phyloP scores from a whole-genome alignment of 371 early-diverging fungal genomes.

The Mucor indicus region DNA sequence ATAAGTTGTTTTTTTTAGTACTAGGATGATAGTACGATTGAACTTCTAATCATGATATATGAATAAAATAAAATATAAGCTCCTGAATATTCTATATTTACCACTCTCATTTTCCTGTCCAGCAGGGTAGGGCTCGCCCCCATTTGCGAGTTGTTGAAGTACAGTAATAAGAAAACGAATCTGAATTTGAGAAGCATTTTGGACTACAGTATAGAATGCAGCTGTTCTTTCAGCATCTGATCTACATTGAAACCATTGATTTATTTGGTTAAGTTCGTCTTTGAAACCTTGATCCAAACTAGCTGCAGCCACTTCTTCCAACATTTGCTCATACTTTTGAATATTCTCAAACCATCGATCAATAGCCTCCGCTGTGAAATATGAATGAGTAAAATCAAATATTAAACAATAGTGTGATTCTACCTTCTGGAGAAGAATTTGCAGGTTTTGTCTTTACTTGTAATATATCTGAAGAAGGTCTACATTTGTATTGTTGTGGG shows the following conservation, averaged over 20 bases:
- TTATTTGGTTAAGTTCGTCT: constrained; percentile 91
- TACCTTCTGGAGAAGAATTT: constrained; percentile 39
- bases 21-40: no score
- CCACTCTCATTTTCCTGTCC: constrained; percentile 53
- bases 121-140: constrained; percentile 66
- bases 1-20: no score
- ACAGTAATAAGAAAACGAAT: constrained; percentile 92
- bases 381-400: no score
- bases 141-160: constrained; percentile 82
- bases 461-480: constrained; percentile 32
- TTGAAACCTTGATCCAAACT: constrained; percentile 90
- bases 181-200: constrained; percentile 90
- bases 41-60: no score
- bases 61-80: no score
- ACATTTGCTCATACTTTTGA: constrained; percentile 85
- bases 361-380: constrained; percentile 67
- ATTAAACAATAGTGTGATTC: no score
- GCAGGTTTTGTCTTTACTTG: constrained; percentile 24
- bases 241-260: constrained; percentile 92
- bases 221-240: constrained; percentile 92
- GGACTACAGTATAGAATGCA: constrained; percentile 86
- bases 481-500: constrained; percentile 4
- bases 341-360: constrained; percentile 93
- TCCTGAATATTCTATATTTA: no score
- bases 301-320: constrained; percentile 93